Conservation (phyloP, 2,329 filamentous ascomycete species). For the Tolypocladium capitatum region DNA sequence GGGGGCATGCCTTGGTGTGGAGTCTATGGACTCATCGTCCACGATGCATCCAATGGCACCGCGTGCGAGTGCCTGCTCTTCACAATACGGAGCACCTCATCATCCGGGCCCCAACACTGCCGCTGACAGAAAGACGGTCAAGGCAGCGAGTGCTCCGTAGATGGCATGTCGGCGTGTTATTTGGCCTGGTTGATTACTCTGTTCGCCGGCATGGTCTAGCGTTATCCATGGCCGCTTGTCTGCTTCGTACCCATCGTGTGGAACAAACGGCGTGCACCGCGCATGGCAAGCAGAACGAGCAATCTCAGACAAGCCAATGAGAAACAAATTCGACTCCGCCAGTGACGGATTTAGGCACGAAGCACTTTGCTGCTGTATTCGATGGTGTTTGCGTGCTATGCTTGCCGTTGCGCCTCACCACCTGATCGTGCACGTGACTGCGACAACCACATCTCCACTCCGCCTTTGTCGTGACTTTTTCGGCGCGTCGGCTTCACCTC, state of each 20-base stretch:
- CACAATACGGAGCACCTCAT: background rate
- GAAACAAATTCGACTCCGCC: no score
- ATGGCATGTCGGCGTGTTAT: background rate
- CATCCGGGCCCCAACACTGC: background rate
- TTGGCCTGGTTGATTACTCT: no score
- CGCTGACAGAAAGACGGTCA: background rate
- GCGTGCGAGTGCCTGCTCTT: background rate
- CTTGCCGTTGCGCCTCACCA: no score
- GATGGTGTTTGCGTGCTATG: background rate
- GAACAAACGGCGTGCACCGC: background rate
- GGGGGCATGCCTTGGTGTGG: background rate
- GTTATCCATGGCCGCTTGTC: no score
- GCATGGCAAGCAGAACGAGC: background rate
- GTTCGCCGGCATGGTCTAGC: no score
- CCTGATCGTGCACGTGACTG: background rate
- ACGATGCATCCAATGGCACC: background rate
- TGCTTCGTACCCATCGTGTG: background rate
- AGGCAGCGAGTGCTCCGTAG: background rate
- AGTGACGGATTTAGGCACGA: no score
- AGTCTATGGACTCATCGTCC: background rate
- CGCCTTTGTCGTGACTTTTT: background rate
- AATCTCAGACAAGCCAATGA: background rate
- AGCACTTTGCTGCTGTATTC: no score
- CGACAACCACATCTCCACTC: background rate
- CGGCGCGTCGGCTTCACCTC: slow-evolving; percentile 22